Evolutionary conservation across 352 stramenopile genomes (phyloP).

Genomic region (Sclerospora graminicola): DNA sequence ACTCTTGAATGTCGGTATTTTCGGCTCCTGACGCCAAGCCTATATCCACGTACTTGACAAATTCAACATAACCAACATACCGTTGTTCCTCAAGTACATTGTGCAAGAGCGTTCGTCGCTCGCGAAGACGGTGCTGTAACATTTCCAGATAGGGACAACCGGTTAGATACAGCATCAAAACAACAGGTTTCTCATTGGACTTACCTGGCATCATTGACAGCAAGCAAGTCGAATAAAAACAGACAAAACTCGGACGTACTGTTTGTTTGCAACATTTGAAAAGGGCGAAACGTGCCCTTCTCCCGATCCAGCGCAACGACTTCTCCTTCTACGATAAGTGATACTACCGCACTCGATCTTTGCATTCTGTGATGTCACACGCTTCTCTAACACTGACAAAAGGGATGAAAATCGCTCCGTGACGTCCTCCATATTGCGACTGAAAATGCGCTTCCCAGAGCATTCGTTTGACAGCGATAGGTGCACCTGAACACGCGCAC

Average conservation of each 20-base stretch:
- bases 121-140: slow-evolving; percentile 25
- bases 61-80: slow-evolving; percentile 47
- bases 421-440: slow-evolving; percentile 75
- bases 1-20: slow-evolving; percentile 17
- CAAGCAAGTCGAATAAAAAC: slow-evolving; percentile 70
- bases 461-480: slow-evolving; percentile 11
- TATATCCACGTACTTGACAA: slow-evolving; percentile 53
- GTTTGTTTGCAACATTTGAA: slow-evolving; percentile 75
- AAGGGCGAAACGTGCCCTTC: slow-evolving; percentile 43
- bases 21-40: slow-evolving; percentile 5
- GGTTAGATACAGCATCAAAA: too few species aligned
- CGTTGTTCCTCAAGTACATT: slow-evolving; percentile 19
- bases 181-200: too few species aligned
- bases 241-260: slow-evolving; percentile 61
- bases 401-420: slow-evolving; percentile 56
- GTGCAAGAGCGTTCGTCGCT: slow-evolving; percentile 34
- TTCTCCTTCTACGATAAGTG: slow-evolving; percentile 66
- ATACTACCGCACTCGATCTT: slow-evolving; percentile 7
- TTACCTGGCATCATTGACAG: slow-evolving; percentile 36
- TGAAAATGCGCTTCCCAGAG: slow-evolving; percentile 49
- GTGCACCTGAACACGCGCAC: slow-evolving; percentile 68
- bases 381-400: slow-evolving; percentile 29
- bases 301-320: slow-evolving; percentile 56
- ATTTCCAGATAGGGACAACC: not conserved
- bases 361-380: slow-evolving; percentile 11